Base-by-base conservation (phyloP, 2,329 filamentous ascomycete genomes). In the Sclerotinia nivalis region DNA sequence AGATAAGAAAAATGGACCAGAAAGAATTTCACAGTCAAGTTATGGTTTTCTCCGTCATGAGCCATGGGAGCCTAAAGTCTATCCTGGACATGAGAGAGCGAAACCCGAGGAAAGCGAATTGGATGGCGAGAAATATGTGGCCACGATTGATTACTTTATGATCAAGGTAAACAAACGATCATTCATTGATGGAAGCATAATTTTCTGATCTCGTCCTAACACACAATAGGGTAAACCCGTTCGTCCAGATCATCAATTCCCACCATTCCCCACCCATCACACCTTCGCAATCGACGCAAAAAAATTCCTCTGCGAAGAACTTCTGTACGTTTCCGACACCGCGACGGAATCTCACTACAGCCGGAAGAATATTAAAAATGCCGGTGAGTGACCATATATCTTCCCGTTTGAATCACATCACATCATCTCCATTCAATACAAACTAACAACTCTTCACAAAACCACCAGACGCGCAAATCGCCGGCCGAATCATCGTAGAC, bases 131-230 rank as follows among this genome's bases (percentile, higher is more conserved):
- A 12, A 37, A 31, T 73, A 74, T 40, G 69, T 74, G 18, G 43
- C 49, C 34, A 72, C 71, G 8, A 73, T 75, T 28, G 66, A 71
- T 31, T 75, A 73, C 28, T 73, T 75, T 15, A 71, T 75, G 54
- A 22, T 70, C 5, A 74, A 74, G 60, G 73, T 72, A 43, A 56
- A 34, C 28, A 31, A 3, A 28, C 20, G 25, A 56, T 6, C 40
- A 43, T n/a, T 15, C 8, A 47, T 49, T n/a, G n/a, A 40, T 22
- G 37, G 40, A 43, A 40, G 1, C 13, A 6, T 43, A 3, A 18
- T 4, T 6, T 52, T 20, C 7, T 22, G 20, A 10, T 22, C 40
- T n/a, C 22, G 25, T 45, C 6, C 60, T 69, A 25, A 66, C 56
- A 20, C 25, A 10, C n/a, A 22, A 10, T 22, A 75, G 74, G 71